These are phyloP conservation scores for Platanthera guangdongensis DNA, from an alignment of 106 monocot species.

Conservation along the genomic window DNA sequence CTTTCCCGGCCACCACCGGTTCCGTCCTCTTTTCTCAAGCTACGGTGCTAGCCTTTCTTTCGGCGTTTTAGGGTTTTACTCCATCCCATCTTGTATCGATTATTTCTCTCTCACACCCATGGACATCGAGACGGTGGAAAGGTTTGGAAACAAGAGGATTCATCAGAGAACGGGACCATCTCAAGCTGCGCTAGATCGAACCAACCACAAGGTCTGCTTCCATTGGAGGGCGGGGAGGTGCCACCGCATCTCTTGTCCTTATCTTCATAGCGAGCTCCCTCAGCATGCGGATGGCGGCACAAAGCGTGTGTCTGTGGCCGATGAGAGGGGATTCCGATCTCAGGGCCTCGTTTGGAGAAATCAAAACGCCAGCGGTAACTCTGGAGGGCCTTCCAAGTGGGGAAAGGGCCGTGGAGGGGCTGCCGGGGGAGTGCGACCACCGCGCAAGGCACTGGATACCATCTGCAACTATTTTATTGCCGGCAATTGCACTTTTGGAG, in stretches of 20 bases:
- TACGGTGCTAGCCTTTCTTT: not conserved
- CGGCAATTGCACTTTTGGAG: conserved; percentile 52
- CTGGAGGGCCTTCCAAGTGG: conserved; percentile 27
- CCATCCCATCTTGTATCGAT: not conserved
- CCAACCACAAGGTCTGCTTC: conserved; percentile 22
- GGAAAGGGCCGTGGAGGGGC: conserved; percentile 32
- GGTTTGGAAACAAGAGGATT: conserved; percentile 10
- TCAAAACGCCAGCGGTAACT: conserved; percentile 16
- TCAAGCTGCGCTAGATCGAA: not conserved
- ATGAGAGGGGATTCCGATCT: conserved; percentile 8
- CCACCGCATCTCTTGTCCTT: conserved; percentile 24
- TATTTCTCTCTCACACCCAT: not conserved
- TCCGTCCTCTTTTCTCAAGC: not conserved
- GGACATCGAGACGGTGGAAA: conserved; percentile 6
- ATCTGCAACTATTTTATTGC: conserved; percentile 35
- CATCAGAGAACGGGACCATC: not conserved
- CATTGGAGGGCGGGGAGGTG: conserved; percentile 27
- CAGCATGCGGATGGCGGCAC: not conserved
- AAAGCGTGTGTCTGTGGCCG: not conserved
- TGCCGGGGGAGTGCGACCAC: not conserved
- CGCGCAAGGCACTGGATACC: conserved; percentile 12
- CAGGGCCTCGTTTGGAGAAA: conserved; percentile 35
- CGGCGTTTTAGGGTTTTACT: conserved; percentile 3
- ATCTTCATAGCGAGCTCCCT: conserved; percentile 24
- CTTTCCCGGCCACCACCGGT: not conserved